Conservation (phyloP, 306 rosid species). For the Trichosanthes truncata region DNA sequence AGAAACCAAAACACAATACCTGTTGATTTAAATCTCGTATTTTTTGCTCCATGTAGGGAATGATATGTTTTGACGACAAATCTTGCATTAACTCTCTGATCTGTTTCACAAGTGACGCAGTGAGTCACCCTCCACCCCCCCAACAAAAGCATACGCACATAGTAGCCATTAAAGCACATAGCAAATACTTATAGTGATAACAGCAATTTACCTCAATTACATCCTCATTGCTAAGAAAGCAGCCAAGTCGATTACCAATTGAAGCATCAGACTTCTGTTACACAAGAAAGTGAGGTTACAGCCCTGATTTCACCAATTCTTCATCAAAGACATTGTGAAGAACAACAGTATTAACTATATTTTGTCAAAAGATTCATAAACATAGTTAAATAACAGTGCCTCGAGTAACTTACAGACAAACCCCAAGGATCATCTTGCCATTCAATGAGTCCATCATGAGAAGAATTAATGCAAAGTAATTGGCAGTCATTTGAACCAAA, state of each 20-base stretch:
- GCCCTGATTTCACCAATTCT: conserved; percentile 23
- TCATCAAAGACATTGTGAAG: neutral
- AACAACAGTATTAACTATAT: neutral
- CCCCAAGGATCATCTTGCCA: conserved; percentile 77
- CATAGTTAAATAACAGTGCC: conserved; percentile 2
- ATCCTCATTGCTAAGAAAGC: conserved; percentile 68
- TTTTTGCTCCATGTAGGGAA: conserved; percentile 93
- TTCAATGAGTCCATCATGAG: conserved; percentile 44
- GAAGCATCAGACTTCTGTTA: conserved; percentile 60
- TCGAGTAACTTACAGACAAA: conserved; percentile 47
- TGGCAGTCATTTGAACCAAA: conserved; percentile 71
- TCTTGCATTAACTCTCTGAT: conserved; percentile 81
- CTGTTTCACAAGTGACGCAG: conserved; percentile 32
- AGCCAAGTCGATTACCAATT: conserved; percentile 43
- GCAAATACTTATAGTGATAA: conserved; percentile 9
- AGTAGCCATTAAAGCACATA: conserved; percentile 7
- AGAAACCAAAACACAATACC: conserved; percentile 29
- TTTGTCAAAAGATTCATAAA: conserved; percentile 11
- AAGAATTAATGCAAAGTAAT: conserved; percentile 75
- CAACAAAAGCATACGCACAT: neutral
- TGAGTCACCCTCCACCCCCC: conserved; percentile 9
- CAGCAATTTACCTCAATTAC: conserved; percentile 44
- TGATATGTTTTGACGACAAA: conserved; percentile 71
- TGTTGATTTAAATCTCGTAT: conserved; percentile 87
- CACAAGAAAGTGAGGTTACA: conserved; percentile 23